Evolutionary conservation across 192 early-diverging fungal genomes (phyloP), one percentile per base, ranked within the genome.

Genomic region (Entomortierella beljakovae): DNA sequence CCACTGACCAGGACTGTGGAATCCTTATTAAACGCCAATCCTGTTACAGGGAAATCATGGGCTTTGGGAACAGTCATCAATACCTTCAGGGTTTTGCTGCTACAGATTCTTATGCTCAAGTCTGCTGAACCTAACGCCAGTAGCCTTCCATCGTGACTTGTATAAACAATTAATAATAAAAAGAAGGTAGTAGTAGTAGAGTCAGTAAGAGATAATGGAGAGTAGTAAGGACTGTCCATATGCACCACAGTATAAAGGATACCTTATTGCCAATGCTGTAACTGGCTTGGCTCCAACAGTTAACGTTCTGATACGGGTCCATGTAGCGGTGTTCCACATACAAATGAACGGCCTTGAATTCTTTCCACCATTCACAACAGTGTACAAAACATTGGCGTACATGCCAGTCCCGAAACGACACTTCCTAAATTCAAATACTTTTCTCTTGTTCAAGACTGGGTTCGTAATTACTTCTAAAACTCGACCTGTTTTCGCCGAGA

Each of bases 11-110:
- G 61, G 33, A 90, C 64, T 13, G 83, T 76, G n/a, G 82, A 81
- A 29, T 91, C 84, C 29, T 75, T 85, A 64, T 88, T 92, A 69
- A 98, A 94, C 0, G 88, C 87, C 53, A 98, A 57, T 6, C 86
- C 74, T 0, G 94, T 96, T 46, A 94, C 90, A 20, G 95, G 88
- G 64, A 97, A 93, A n/a, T 70, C 72, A 70, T 98, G 96, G 1
- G 90, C 91, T 28, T 90, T 85, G 26, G 87, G 84, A 10, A 96
- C 77, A 4, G 88, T 84, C 68, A 84, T 51, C 28, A 94, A 49
- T 0, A 81, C 70, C 87, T 93, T 71, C 25, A 96, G 67, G 2
- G 82, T 82, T 33, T 73, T 82, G 20, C 92, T 83, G 43, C 89
- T 88, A 54, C 91, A 85, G 22, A 97, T 83, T 38, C 62, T 81